Evolutionary conservation across 2,329 filamentous ascomycete genomes (phyloP), one percentile per base, ranked within the genome.

Genomic region (Hypomyces perniciosus): DNA sequence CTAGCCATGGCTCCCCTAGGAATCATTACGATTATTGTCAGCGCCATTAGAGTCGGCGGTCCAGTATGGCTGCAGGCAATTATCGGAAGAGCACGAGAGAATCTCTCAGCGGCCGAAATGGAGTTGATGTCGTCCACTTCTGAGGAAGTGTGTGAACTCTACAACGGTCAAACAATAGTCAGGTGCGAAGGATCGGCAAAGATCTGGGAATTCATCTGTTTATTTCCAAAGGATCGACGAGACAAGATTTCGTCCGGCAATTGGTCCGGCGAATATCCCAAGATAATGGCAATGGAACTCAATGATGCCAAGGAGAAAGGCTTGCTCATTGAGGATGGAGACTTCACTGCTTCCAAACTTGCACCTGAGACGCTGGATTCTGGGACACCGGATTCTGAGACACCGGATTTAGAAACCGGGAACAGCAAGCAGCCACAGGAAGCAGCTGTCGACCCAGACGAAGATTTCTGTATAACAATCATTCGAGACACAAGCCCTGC

Each of bases 61-160:
- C 69, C 65, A 1, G 57, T 64, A 1, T 73, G 66, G 48, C 61
- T 76, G 0, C 69, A 69, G 20, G 71, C 73, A 0, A 64, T 76
- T 6, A 65, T 77, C 8, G 74, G 73, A 2, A 61, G 74, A 43
- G 72, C 71, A 0, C 65, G 71, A 35, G 74, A 77, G 54, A 71
- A 67, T 4, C 61, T 62, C 0, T 67, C 70, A 0, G 62, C 64
- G 1, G 69, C 66, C 0, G 74, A 77, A 29, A 58, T 60, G 0
- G 73, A 77, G 27, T 56, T 77, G 0, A 64, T 75, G 51, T 73
- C 73, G 0, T 77, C 72, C 4, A 75, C 74, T 0, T 75, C 72
- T 0, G 59, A 70, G 8, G 70, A 71, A 1, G 72, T 70, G 0
- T 72, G 70, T 4, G 74, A 77, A 51, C 56, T 76, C 0, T 76